Conservation (phyloP, 176 grass and related monocot genomes). For the maize (Zea mays) region DNA sequence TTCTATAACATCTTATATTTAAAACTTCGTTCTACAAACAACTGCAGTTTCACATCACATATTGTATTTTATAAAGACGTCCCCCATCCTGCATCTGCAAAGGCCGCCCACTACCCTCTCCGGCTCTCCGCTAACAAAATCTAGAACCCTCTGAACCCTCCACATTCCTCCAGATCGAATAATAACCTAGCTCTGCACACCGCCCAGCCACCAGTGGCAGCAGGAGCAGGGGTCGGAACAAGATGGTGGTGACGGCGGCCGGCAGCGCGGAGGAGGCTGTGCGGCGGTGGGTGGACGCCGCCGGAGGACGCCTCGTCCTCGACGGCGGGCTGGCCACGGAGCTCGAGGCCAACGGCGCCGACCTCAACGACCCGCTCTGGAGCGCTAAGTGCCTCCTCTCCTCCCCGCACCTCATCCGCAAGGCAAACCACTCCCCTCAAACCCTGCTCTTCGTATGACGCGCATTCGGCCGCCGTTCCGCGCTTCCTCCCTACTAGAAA, state of each 20-base stretch:
- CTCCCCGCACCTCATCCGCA: constrained; percentile 79
- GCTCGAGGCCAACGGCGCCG: constrained; percentile 86
- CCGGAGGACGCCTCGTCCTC: constrained; percentile 60
- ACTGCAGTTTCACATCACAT: too few species aligned
- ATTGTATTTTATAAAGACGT: too few species aligned
- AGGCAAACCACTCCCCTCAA: constrained; percentile 22
- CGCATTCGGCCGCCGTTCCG: neutral
- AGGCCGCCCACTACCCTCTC: neutral
- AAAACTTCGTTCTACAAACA: too few species aligned
- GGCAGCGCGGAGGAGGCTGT: constrained; percentile 39
- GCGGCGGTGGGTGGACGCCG: constrained; percentile 52
- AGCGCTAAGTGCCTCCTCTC: constrained; percentile 90
- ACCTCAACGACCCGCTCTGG: constrained; percentile 99
- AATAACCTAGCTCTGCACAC: neutral
- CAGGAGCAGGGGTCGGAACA: neutral
- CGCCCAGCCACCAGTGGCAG: neutral
- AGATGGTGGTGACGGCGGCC: constrained; percentile 30
- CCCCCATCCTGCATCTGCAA: too few species aligned
- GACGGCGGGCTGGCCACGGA: constrained; percentile 96
- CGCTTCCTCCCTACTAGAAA: neutral
- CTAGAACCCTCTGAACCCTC: neutral
- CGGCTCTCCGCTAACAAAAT: neutral
- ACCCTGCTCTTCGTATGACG: neutral
- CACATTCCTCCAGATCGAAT: neutral
- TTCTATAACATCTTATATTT: too few species aligned